Evolutionary conservation across 768 basidiomycete species (phyloP).

Genomic region (Pleurotus salmoneostramineus): DNA sequence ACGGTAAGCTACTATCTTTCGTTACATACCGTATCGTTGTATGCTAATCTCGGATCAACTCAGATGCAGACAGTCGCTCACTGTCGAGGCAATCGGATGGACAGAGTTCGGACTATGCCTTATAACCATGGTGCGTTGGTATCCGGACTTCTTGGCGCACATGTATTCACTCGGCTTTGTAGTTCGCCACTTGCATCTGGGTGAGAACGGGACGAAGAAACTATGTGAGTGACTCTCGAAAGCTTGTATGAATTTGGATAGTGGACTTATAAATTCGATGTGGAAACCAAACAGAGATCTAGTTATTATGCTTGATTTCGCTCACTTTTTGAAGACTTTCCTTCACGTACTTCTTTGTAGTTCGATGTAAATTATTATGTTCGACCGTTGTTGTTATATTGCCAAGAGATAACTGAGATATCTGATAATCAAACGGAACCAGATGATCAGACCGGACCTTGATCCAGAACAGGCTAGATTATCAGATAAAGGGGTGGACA

Average conservation of each 20-base stretch:
- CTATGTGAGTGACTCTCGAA: slow-evolving; percentile 20
- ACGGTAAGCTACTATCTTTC: slow-evolving; percentile 28
- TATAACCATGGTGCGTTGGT: slow-evolving; percentile 40
- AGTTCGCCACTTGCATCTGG: slow-evolving; percentile 13
- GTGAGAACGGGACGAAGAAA: slow-evolving; percentile 11
- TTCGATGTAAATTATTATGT: too few species aligned
- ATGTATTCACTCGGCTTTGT: slow-evolving; percentile 7
- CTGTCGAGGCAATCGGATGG: slow-evolving; percentile 76
- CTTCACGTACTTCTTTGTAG: too few species aligned
- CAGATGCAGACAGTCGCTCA: slow-evolving; percentile 70
- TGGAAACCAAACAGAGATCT: neutral
- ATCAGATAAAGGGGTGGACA: neutral
- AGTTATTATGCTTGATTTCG: slow-evolving; percentile 7
- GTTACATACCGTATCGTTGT: slow-evolving; percentile 13
- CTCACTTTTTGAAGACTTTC: neutral
- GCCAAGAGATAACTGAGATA: neutral
- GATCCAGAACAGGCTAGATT: slow-evolving; percentile 3
- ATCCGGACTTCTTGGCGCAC: slow-evolving; percentile 37
- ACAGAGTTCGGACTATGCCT: slow-evolving; percentile 64
- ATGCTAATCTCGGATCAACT: slow-evolving; percentile 7
- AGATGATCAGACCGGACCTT: neutral
- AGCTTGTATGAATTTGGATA: slow-evolving; percentile 6
- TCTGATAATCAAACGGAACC: neutral
- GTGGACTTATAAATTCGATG: neutral
- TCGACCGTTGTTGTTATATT: too few species aligned